Conservation (phyloP, 192 early-diverging fungal species). For the Backusella mclennaniae region DNA sequence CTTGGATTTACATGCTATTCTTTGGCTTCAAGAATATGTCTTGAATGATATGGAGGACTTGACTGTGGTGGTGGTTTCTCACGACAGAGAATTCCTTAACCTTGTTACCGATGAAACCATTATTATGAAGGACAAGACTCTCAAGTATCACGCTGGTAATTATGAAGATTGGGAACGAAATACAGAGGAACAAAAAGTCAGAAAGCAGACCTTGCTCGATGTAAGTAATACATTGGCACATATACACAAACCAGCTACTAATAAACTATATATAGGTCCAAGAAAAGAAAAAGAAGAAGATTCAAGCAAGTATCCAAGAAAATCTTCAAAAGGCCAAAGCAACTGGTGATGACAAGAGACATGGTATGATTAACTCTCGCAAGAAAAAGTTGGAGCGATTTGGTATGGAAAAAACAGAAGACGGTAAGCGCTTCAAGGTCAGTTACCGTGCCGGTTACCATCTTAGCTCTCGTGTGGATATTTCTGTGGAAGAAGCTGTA, state of each 20-base stretch:
- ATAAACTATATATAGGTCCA: constrained; percentile 29
- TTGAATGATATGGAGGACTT: constrained; percentile 51
- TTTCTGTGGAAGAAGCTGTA: constrained; percentile 59
- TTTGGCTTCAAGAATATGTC: constrained; percentile 88
- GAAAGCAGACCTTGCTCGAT: constrained; percentile 62
- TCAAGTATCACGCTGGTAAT: constrained; percentile 81
- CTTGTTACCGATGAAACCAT: constrained; percentile 74
- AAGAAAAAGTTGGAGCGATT: constrained; percentile 75
- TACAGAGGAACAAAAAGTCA: constrained; percentile 66
- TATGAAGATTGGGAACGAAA: constrained; percentile 83
- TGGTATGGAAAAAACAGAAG: constrained; percentile 64
- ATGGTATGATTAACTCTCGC: constrained; percentile 70
- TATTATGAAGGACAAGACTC: constrained; percentile 66
- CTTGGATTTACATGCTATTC: constrained; percentile 85
- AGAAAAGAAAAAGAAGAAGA: constrained; percentile 71
- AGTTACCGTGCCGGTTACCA: constrained; percentile 59
- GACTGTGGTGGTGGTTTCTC: constrained; percentile 83
- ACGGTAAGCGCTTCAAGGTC: constrained; percentile 69
- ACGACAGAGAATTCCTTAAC: constrained; percentile 87
- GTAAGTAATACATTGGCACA: constrained; percentile 4
- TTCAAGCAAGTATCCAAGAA: constrained; percentile 79
- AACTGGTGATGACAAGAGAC: constrained; percentile 81
- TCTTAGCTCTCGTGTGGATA: constrained; percentile 45
- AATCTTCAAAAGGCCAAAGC: constrained; percentile 68
- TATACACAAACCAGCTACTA: neutral